A percentile compares a stretch with the other conserved stretches of the same genome.
Evolutionary conservation across 2,329 filamentous ascomycete genomes (phyloP).

Genomic region (Fusarium staphyleae): DNA sequence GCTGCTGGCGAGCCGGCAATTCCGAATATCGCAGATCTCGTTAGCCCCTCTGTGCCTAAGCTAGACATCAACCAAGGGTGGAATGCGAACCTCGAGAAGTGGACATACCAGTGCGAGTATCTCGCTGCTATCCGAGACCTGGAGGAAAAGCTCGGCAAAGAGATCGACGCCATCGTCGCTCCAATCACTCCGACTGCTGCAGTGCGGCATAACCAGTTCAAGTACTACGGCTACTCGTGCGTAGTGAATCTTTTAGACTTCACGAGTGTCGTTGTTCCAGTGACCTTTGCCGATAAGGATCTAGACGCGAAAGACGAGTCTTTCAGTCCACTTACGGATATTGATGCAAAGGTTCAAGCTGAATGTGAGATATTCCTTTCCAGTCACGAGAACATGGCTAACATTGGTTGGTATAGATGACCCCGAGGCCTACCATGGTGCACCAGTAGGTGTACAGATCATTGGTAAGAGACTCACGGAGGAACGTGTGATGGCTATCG

Average conservation of each 20-base stretch:
- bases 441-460: conserved; percentile 38
- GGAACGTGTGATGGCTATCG: conserved; percentile 44
- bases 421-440: conserved; percentile 38
- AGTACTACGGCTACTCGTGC: conserved; percentile 48
- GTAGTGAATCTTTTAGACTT: conserved; percentile 50
- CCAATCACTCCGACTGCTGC: conserved; percentile 52
- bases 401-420: conserved; percentile 12
- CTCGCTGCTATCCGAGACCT: conserved; percentile 34
- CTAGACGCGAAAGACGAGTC: conserved; percentile 41
- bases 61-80: conserved; percentile 39
- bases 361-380: conserved; percentile 34
- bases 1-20: conserved; percentile 49
- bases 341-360: conserved; percentile 32
- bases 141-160: conserved; percentile 26
- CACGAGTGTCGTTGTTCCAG: conserved; percentile 53
- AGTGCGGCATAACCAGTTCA: conserved; percentile 47
- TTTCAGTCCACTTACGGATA: conserved; percentile 29
- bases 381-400: neutral
- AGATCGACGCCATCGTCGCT: conserved; percentile 50
- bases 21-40: conserved; percentile 41
- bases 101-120: conserved; percentile 46
- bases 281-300: conserved; percentile 51
- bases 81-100: conserved; percentile 43
- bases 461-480: conserved; percentile 38
- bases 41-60: conserved; percentile 31